A percentile compares a stretch with the other conserved stretches of the same genome.
These are phyloP conservation scores for Cladosporium halotolerans DNA, from an alignment of 2,329 filamentous ascomycete species.

Conservation along the genomic window DNA sequence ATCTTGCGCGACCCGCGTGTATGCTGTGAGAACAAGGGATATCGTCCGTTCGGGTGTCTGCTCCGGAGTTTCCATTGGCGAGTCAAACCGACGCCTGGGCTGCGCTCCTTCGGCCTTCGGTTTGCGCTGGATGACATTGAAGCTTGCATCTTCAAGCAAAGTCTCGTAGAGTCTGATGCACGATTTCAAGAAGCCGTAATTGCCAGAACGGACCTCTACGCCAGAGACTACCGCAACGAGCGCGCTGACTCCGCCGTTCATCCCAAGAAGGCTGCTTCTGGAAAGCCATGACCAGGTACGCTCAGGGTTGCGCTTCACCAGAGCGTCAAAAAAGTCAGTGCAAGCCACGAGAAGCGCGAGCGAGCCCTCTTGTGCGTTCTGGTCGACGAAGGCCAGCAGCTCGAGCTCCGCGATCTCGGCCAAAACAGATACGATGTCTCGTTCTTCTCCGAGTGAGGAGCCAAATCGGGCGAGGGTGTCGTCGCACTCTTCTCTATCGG, in stretches of 20 bases:
- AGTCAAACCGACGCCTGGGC: conserved; percentile 35
- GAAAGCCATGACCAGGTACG: conserved; percentile 86
- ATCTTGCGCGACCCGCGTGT: conserved; percentile 71
- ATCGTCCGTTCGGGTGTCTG: conserved; percentile 74
- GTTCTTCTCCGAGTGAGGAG: conserved; percentile 44
- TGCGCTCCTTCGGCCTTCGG: conserved; percentile 47
- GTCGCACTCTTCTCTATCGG: conserved; percentile 31
- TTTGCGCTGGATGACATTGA: conserved; percentile 61
- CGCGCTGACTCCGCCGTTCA: conserved; percentile 68
- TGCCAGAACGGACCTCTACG: conserved; percentile 69
- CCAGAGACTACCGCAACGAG: conserved; percentile 74
- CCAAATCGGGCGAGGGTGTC: conserved; percentile 46
- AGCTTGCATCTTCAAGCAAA: conserved; percentile 69
- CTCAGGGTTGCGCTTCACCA: conserved; percentile 67
- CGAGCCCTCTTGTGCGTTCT: conserved; percentile 57
- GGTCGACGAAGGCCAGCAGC: conserved; percentile 42
- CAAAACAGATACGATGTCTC: conserved; percentile 74
- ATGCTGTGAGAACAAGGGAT: conserved; percentile 62
- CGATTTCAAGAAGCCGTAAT: conserved; percentile 70
- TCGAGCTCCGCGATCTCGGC: conserved; percentile 78
- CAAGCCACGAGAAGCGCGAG: conserved; percentile 66
- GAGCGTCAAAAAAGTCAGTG: conserved; percentile 69
- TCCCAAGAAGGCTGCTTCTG: conserved; percentile 71
- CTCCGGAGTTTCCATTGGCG: conserved; percentile 50
- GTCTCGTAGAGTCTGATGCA: conserved; percentile 68